Evolutionary conservation across 768 basidiomycete species (phyloP).

Genomic region (Tubosaeta brunneosetosa): DNA sequence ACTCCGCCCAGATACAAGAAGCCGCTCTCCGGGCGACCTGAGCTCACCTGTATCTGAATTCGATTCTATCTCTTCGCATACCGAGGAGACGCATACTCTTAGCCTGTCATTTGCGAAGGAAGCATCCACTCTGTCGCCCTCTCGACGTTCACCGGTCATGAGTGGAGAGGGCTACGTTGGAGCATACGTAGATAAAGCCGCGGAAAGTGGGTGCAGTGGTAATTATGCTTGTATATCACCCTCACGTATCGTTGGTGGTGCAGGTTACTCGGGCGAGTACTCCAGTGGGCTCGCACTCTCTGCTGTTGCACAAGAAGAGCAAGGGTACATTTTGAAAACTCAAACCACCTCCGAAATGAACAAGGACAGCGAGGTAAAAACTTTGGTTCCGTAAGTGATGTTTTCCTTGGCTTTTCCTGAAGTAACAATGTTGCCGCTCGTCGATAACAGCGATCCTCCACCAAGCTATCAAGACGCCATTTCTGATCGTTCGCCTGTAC

Average conservation of each 20-base stretch:
- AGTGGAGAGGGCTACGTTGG: background rate
- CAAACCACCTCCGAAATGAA: background rate
- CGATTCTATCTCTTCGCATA: background rate
- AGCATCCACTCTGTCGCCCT: background rate
- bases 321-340: background rate
- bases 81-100: background rate
- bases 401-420: background rate
- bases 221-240: background rate
- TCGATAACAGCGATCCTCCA: constrained; percentile 7
- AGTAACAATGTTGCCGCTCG: background rate
- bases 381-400: constrained; percentile 4
- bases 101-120: background rate
- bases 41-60: background rate
- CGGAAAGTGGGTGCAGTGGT: constrained; percentile 1
- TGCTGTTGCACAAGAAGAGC: background rate
- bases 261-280: background rate
- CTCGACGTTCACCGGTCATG: background rate
- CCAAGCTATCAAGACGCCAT: constrained; percentile 13
- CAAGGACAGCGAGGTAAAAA: background rate
- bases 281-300: background rate
- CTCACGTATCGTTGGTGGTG: background rate
- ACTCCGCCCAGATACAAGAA: background rate
- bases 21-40: background rate
- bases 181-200: background rate
- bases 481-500: background rate